Evolutionary conservation across 140 eudicot species (phyloP).

Genomic region (Flaveria floridana): DNA sequence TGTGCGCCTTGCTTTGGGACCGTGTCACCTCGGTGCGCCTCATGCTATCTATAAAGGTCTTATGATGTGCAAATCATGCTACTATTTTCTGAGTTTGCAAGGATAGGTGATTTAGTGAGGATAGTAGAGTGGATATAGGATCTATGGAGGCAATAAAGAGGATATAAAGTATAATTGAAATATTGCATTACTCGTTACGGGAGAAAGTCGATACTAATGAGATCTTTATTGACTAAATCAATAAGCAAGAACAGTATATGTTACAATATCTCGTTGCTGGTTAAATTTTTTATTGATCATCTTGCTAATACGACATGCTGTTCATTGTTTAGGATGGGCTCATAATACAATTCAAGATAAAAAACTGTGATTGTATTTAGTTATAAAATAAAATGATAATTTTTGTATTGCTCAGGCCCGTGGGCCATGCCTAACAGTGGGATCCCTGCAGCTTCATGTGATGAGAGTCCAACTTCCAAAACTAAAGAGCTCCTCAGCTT

Average conservation of each 20-base stretch:
- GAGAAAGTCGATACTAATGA: conserved; percentile 2
- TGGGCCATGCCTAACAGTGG: conserved; percentile 37
- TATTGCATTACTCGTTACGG: conserved; percentile 13
- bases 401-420: conserved; percentile 52
- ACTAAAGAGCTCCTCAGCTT: conserved; percentile 28
- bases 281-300: not conserved
- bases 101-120: conserved; percentile 13
- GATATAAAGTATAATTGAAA: not conserved
- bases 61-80: not conserved
- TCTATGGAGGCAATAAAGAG: not conserved
- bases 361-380: conserved; percentile 24
- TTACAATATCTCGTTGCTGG: not conserved
- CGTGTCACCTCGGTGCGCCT: too few relatives aligned
- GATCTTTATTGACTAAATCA: conserved; percentile 13
- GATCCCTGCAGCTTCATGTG: conserved; percentile 49
- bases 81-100: not conserved
- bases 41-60: not conserved
- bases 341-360: conserved; percentile 27
- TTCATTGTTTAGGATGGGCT: conserved; percentile 23
- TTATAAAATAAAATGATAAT: conserved; percentile 35
- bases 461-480: conserved; percentile 36
- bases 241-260: not conserved
- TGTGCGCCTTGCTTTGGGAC: too few relatives aligned
- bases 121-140: conserved; percentile 6
- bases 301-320: not conserved